Evolutionary conservation across 1,284 basidiomycete species (phyloP), one percentile per base, ranked within the genome.

Genomic region (Gomphus bonarii): DNA sequence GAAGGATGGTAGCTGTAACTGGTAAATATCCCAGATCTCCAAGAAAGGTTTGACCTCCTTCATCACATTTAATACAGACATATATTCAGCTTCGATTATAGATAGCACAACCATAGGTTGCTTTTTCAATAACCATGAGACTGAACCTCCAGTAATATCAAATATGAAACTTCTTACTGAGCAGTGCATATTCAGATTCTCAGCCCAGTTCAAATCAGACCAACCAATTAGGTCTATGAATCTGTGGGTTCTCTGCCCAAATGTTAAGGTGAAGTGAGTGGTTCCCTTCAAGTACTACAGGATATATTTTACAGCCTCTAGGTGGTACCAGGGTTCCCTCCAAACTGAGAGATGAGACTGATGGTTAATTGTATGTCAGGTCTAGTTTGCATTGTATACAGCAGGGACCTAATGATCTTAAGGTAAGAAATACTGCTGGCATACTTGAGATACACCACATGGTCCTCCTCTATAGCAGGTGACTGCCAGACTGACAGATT

Each of bases 71-170:
- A 62, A 61, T 0, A 66, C 22, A 0, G 69, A 68, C 54, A 75
- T 68, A 59, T 74, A 75, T 54, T 75, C 70, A 0, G 72, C 70
- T 58, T 75, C 72, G 0, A 66, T 65, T 0, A 69, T 72, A 0
- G 69, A 75, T 1, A 64, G 50, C 0, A 72, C 67, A 6, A 73
- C 65, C 1, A 64, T 63, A 0, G 48, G 56, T 56, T 73, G 71
- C 0, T 60, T 59, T 50, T 70, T 67, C 0, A 65, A 63, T 42
- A 60, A 65, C 72, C 70, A 72, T 0, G 66, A 65, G 1, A 70
- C 60, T 0, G 68, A 62, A 31, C 67, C 67, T 1, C 68, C 64
- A 9, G 62, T 68, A 48, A 70, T 63, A 3, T 64, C 58, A 25
- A 69, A 68, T 0, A 71, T 50, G 55, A 70, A 65, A 1, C 68